Evolutionary conservation across 371 early-diverging fungal genomes (phyloP), one percentile per base, ranked within the genome.

Genomic region (Circinella umbellata): DNA sequence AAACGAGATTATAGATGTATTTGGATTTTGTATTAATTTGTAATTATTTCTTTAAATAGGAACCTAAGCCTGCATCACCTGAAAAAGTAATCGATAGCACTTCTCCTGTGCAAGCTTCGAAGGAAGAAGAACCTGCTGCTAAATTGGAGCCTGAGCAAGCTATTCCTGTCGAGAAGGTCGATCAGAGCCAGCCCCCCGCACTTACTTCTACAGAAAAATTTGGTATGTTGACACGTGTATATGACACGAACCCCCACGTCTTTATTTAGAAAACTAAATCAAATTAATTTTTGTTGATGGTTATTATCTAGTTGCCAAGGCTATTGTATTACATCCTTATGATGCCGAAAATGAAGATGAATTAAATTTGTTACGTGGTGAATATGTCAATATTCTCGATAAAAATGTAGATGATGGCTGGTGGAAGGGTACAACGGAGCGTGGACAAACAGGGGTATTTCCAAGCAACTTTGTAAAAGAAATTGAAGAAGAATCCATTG

Each of bases 381-480:
- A 83, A 61, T 81, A 82, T 46, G 73, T 89, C 13, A 77, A 79
- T 3, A 82, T 89, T 37, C 72, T 83, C 14, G 86, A 87, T 59
- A 80, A 82, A 63, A 68, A 82, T 68, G 81, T 74, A 8, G 89
- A 89, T 60, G 88, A 87, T 47, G 89, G 87, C 15, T 89, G 89
- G 89, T 89, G 88, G 88, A 77, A 73, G 55, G 89, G 89, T 37
- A 79, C 65, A 61, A 86, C 87, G 34, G 88, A 89, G 42, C 78
- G 83, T 49, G 89, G 89, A n/a, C 76, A 82, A 15, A 64, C 60
- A 1, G 89, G 89, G 35, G 79, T 87, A 27, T 89, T 89, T 60
- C 89, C 89, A 13, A 78, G 80, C 55, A 85, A 86, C 62, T 88
- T 85, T 79, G 88, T 89, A 8, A 81, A 87, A 71, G 86, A 84